phyloP scores from a whole-genome alignment of 306 rosid genomes.

The Rubus idaeus region DNA sequence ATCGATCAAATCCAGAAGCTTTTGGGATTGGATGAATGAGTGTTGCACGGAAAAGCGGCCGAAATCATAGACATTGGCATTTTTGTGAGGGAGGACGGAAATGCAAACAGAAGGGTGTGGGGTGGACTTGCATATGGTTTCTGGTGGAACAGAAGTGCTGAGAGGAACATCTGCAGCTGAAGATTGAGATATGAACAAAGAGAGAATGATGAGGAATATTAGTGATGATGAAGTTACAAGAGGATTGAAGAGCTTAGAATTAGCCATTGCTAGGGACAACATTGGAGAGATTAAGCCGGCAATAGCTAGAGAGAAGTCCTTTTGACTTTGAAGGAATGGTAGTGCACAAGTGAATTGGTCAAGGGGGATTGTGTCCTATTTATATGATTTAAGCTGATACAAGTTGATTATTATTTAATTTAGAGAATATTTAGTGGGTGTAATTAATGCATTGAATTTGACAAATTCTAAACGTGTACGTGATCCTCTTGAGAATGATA shows the following conservation, averaged over 20 bases:
- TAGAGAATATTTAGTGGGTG: slow-evolving; percentile 10
- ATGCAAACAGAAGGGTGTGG: slow-evolving; percentile 36
- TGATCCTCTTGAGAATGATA: not conserved
- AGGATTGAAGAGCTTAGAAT: slow-evolving; percentile 15
- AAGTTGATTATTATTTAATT: not conserved
- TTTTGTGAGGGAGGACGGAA: slow-evolving; percentile 29
- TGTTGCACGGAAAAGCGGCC: slow-evolving; percentile 33
- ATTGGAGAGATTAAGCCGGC: not conserved
- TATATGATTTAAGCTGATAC: not conserved
- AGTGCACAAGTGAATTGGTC: not conserved
- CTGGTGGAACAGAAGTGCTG: slow-evolving; percentile 5
- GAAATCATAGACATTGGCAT: slow-evolving; percentile 25
- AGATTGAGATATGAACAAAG: slow-evolving; percentile 6
- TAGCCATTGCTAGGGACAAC: slow-evolving; percentile 23
- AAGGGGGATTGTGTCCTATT: not conserved
- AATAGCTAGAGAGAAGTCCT: not conserved
- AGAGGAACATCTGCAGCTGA: slow-evolving; percentile 23
- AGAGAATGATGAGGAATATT: slow-evolving; percentile 7
- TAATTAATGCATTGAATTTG: not conserved
- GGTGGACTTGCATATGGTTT: slow-evolving; percentile 35
- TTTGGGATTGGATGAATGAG: slow-evolving; percentile 27
- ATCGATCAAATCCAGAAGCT: slow-evolving; percentile 16
- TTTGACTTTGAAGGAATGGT: not conserved
- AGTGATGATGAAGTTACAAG: not conserved
- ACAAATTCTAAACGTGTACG: not conserved